Evolutionary conservation across 106 monocot genomes (phyloP), one percentile per base, ranked within the genome.

Genomic region (Amphibolis antarctica): DNA sequence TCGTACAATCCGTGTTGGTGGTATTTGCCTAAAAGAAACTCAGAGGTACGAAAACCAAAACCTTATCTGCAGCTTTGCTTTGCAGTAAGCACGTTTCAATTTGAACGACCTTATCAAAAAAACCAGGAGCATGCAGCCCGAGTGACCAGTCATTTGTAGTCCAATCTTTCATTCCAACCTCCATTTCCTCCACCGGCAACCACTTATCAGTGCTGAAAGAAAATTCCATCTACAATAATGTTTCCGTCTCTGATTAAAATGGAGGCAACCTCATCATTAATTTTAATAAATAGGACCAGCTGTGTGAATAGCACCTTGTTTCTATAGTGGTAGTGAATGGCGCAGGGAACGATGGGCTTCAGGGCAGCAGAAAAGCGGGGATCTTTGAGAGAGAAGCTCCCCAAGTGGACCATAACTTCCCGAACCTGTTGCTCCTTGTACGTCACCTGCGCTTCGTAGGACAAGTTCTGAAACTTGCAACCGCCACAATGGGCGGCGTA

Each of bases 191-290:
- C 43, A 28, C 59, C 11, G 84, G 86, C 42, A 80, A 46, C 90
- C 96, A 96, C 56, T 76, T 78, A 53, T 79, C 52, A 12, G 75
- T 60, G 65, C 96, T 79, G 81, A 96, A 96, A 45, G 96, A 96
- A 70, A 96, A 90, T 65, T 96, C 96, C 96, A 96, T 96, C 90
- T 92, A 47, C 29, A 74, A n/a, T n/a, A n/a, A n/a, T n/a, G n/a
- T n/a, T n/a, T n/a, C n/a, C n/a, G n/a, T n/a, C n/a, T n/a, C n/a
- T n/a, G n/a, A n/a, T n/a, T n/a, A n/a, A n/a, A n/a, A n/a, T n/a
- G n/a, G n/a, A n/a, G n/a, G n/a, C n/a, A n/a, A n/a, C n/a, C n/a
- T n/a, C n/a, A n/a, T n/a, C n/a, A n/a, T n/a, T n/a, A n/a, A n/a
- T n/a, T n/a, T n/a, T n/a, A n/a, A n/a, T n/a, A n/a, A n/a, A n/a